Conservation (phyloP, 2,329 filamentous ascomycete species). For the Metarhizium guizhouense region DNA sequence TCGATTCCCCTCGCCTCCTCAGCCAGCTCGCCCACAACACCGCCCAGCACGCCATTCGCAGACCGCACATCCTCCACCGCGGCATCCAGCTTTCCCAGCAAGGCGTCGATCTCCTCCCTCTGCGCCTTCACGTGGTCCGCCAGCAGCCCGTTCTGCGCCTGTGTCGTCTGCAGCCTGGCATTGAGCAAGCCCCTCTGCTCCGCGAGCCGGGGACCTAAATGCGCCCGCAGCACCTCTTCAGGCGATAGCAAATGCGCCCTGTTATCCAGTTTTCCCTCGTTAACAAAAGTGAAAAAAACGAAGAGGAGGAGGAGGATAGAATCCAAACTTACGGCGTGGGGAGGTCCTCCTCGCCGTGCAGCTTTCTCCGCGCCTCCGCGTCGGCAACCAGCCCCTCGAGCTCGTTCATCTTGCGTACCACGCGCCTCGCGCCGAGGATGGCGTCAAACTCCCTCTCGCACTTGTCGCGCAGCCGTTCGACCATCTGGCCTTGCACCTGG, state of each 20-base stretch:
- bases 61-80: constrained; percentile 45
- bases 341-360: constrained; percentile 12
- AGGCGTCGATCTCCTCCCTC: constrained; percentile 42
- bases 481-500: constrained; percentile 50
- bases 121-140: constrained; percentile 43
- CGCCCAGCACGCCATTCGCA: constrained; percentile 40
- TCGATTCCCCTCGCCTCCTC: constrained; percentile 34
- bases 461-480: constrained; percentile 42
- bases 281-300: background rate
- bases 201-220: constrained; percentile 43
- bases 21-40: constrained; percentile 38
- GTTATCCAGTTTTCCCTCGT: too few relatives aligned
- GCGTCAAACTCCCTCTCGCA: constrained; percentile 50
- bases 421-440: constrained; percentile 41
- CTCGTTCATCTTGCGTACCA: constrained; percentile 49
- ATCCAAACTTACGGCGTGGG: constrained; percentile 36
- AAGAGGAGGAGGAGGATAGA: background rate
- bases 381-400: constrained; percentile 47
- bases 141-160: constrained; percentile 46
- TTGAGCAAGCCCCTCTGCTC: constrained; percentile 48
- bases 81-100: constrained; percentile 41
- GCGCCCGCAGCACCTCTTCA: constrained; percentile 41
- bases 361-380: constrained; percentile 27
- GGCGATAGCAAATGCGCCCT: constrained; percentile 45
- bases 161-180: constrained; percentile 45